Evolutionary conservation across 306 rosid species (phyloP), one percentile per base, ranked within the genome.

Genomic region (Rosa chinensis): DNA sequence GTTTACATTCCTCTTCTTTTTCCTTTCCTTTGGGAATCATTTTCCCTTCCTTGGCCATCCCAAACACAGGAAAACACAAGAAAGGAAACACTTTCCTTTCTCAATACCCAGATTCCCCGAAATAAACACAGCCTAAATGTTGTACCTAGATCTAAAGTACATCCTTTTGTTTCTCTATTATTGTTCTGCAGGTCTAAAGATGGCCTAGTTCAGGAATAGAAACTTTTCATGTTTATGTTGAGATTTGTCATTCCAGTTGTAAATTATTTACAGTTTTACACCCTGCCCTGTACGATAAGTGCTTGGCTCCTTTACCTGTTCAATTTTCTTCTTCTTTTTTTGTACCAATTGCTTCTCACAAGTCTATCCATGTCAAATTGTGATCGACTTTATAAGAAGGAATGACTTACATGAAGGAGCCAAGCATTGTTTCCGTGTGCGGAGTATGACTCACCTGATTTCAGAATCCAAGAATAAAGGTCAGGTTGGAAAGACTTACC

Each of bases 171-270:
- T 56, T 56, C 58, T 72, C 10, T 25, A 8, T n/a, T 23, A 12
- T 23, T 74, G 20, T 59, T n/a, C 32, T 42, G 78, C 48, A 58
- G 78, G 78, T 72, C 17, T 16, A 56, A 73, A 56, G 77, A 55
- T 20, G 66, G 50, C 40, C 40, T 50, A 37, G 10, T 16, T 6
- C 17, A 37, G 25, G 35, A 53, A 2, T 18, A 23, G 37, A 56
- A 7, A 56, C 10, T 14, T 17, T n/a, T n/a, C 40, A 10, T 45
- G 40, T 45, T 20, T 70, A 45, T 21, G 6, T 4, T 14, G 50
- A 20, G 11, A 6, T 73, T 53, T 73, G 64, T 53, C 35, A 10
- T 37, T 53, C 6, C 35, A 37, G 66, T 55, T 73, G 37, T 18
- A 73, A 37, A 18, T 10, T 39, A 25, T 17, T 23, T 0, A 25